phyloP scores from a whole-genome alignment of 805 yeast genomes.

The Barnettozyma populi region DNA sequence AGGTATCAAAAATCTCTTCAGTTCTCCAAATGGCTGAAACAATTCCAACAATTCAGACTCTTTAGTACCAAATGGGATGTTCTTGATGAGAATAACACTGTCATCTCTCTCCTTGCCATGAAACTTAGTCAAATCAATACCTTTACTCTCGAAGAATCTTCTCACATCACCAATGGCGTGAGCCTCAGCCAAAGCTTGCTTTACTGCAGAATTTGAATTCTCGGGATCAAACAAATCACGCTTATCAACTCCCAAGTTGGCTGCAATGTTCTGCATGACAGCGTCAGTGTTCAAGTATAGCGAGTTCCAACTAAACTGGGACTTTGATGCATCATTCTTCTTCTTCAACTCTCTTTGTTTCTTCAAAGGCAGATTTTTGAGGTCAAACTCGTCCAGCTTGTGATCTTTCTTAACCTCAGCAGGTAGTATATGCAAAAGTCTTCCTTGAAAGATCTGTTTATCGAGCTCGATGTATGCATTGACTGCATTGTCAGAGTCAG shows the following conservation, averaged over 20 bases:
- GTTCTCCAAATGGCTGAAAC: conserved; percentile 73
- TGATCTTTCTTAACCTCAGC: conserved; percentile 80
- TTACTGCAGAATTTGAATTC: conserved; percentile 82
- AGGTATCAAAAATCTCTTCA: conserved; percentile 83
- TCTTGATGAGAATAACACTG: conserved; percentile 74
- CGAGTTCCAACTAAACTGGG: conserved; percentile 93
- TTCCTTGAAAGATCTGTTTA: conserved; percentile 89
- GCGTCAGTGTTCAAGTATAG: conserved; percentile 88
- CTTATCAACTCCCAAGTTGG: conserved; percentile 75
- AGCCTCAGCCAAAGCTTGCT: conserved; percentile 96
- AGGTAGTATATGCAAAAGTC: conserved; percentile 83
- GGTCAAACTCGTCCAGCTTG: conserved; percentile 81
- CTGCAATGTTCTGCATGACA: conserved; percentile 83
- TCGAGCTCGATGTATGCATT: conserved; percentile 70
- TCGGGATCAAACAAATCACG: conserved; percentile 84
- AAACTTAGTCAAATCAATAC: conserved; percentile 78
- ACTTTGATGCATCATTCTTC: conserved; percentile 77
- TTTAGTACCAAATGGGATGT: conserved; percentile 85
- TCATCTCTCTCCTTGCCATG: conserved; percentile 68
- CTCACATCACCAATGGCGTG: conserved; percentile 91
- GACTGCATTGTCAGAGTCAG: conserved; percentile 66
- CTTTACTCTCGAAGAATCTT: conserved; percentile 76
- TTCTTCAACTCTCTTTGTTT: conserved; percentile 82
- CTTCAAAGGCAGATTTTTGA: conserved; percentile 86
- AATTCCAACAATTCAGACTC: conserved; percentile 75